Evolutionary conservation across 495 filamentous ascomycete species (phyloP).

Genomic region (Tuber aestivum): DNA sequence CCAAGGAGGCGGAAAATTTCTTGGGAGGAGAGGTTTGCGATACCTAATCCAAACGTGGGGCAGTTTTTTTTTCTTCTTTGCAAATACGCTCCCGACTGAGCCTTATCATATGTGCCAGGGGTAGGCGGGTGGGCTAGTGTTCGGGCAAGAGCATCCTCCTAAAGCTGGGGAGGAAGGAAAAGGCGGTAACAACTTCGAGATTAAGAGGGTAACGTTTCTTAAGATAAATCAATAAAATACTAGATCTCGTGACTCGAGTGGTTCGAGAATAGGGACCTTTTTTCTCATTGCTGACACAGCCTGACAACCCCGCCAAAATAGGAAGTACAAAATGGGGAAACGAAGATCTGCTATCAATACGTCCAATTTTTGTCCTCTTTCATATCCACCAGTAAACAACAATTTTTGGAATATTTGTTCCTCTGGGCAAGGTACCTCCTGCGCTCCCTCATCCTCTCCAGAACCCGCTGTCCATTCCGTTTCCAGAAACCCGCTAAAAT

Average conservation of each 20-base stretch:
- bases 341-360: not conserved
- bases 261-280: not conserved
- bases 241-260: not conserved
- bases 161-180: no score
- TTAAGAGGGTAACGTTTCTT: not conserved
- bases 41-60: no score
- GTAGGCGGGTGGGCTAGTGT: no score
- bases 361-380: not conserved
- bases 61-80: not conserved
- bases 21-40: not conserved
- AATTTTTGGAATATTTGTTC: not conserved
- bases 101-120: not conserved
- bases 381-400: constrained; percentile 11
- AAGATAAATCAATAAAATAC: not conserved
- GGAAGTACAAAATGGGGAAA: not conserved
- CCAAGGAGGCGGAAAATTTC: not conserved
- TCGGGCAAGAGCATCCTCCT: no score
- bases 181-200: no score
- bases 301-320: not conserved
- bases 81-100: not conserved
- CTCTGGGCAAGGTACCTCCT: not conserved
- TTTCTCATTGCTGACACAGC: not conserved
- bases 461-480: no score
- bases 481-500: no score
- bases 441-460: no score